Percentiles rank a stretch among this genome's conserved stretches.
Conservation (phyloP, 345 rosid genomes). For the Sapria himalayana region DNA sequence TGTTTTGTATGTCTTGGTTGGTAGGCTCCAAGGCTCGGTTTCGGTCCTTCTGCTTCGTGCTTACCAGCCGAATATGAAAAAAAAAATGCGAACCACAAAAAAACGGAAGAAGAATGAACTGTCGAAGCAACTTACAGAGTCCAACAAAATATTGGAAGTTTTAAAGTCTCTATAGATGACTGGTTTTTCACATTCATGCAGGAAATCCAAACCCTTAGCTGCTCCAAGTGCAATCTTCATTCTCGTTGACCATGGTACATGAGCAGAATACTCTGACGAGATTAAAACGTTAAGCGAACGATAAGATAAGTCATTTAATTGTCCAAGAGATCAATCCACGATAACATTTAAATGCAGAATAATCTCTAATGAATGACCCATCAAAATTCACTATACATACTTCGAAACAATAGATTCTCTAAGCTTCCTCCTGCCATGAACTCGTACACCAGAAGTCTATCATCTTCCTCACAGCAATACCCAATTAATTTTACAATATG, state of each 20-base stretch:
- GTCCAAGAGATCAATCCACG: not conserved
- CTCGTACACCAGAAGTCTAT: conserved; percentile 52
- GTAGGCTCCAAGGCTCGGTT: too few species aligned
- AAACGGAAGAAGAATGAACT: not conserved
- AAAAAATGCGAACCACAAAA: not conserved
- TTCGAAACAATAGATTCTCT: conserved; percentile 53
- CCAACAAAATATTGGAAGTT: conserved; percentile 50
- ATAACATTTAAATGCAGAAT: not conserved
- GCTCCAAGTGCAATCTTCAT: conserved; percentile 71
- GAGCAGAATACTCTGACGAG: conserved; percentile 24
- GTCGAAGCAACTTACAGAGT: conserved; percentile 50
- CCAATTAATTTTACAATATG: conserved; percentile 71
- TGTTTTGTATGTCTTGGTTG: too few species aligned
- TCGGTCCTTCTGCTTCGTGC: too few species aligned
- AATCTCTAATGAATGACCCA: not conserved
- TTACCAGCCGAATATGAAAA: not conserved
- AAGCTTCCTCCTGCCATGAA: conserved; percentile 58
- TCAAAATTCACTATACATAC: conserved; percentile 15
- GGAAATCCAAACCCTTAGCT: conserved; percentile 63
- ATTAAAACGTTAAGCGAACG: not conserved
- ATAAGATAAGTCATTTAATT: not conserved
- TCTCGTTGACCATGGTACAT: conserved; percentile 51
- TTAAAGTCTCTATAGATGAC: conserved; percentile 66
- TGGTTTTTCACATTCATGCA: conserved; percentile 50
- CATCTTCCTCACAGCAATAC: conserved; percentile 54